phyloP scores from a whole-genome alignment of 2,329 filamentous ascomycete species.

The Penicillium palitans region DNA sequence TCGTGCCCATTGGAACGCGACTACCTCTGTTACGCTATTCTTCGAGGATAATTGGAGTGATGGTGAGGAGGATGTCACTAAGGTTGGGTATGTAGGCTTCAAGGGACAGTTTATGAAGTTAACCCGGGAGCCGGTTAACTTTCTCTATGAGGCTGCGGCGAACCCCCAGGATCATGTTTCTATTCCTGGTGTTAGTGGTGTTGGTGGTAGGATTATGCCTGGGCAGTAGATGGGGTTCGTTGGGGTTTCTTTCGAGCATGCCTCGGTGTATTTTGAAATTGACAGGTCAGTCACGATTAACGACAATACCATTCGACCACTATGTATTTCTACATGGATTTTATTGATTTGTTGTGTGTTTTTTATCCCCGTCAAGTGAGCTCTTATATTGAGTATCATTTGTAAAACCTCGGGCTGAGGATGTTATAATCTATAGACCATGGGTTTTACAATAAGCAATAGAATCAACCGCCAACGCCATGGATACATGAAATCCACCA shows the following conservation, averaged over 20 bases:
- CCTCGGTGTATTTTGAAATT: not conserved
- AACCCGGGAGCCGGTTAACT: constrained; percentile 77
- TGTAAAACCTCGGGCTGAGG: not conserved
- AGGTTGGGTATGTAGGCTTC: constrained; percentile 82
- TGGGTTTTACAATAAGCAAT: not conserved
- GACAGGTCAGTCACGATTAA: constrained; percentile 2
- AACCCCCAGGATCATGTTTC: constrained; percentile 80
- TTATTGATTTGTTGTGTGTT: not conserved
- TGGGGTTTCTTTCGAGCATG: not conserved
- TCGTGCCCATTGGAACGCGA: constrained; percentile 82
- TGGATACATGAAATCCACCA: constrained; percentile 7
- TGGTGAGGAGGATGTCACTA: constrained; percentile 76
- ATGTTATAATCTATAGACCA: not conserved
- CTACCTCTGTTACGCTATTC: constrained; percentile 80
- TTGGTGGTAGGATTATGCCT: constrained; percentile 43
- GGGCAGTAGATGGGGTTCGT: constrained; percentile 35
- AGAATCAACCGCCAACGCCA: constrained; percentile 5
- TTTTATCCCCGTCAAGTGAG: not conserved
- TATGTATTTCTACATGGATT: constrained; percentile 1
- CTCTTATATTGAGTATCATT: not conserved
- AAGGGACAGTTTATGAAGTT: constrained; percentile 91
- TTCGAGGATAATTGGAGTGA: constrained; percentile 87
- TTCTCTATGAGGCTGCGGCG: constrained; percentile 90
- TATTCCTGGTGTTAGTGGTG: constrained; percentile 45
- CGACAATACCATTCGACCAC: constrained; percentile 1